Conservation (phyloP, 192 early-diverging fungal genomes). For the Coemansia sp. region DNA sequence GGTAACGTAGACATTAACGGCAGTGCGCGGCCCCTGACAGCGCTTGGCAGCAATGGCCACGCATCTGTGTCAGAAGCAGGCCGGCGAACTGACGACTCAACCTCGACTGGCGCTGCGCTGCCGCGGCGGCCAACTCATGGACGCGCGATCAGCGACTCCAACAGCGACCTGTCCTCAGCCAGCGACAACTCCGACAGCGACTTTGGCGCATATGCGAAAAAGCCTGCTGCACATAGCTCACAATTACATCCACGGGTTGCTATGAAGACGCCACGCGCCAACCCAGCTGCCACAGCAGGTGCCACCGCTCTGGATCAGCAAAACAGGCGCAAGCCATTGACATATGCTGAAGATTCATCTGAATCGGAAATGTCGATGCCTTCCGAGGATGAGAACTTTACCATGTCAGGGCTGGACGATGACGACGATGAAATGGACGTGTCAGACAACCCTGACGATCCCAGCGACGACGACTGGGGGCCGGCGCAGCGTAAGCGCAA, state of each 20-base stretch:
- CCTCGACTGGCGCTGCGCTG: constrained; percentile 1
- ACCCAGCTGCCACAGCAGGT: constrained; percentile 10
- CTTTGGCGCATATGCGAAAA: constrained; percentile 37
- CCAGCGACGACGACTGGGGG: constrained; percentile 56
- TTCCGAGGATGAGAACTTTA: constrained; percentile 42
- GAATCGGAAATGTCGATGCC: constrained; percentile 31
- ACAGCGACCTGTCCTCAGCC: constrained; percentile 46
- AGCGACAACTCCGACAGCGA: constrained; percentile 33
- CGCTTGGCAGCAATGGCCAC: constrained; percentile 17
- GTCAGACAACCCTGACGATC: constrained; percentile 38
- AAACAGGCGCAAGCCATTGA: constrained; percentile 16
- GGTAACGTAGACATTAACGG: constrained; percentile 34
- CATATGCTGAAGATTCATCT: constrained; percentile 31
- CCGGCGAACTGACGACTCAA: constrained; percentile 6
- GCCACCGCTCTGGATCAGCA: neutral
- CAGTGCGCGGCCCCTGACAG: constrained; percentile 14
- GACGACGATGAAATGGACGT: constrained; percentile 38
- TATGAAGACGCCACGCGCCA: constrained; percentile 51
- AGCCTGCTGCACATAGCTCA: constrained; percentile 10
- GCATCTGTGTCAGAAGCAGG: constrained; percentile 8
- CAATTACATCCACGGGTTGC: constrained; percentile 37
- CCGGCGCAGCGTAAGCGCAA: constrained; percentile 52
- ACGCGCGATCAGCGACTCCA: constrained; percentile 52
- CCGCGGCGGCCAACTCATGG: constrained; percentile 41
- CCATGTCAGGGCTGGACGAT: constrained; percentile 46